Percentiles rank a stretch among this genome's conserved stretches.
phyloP scores from a whole-genome alignment of 805 yeast species.

The Starmerella scarabaei region DNA sequence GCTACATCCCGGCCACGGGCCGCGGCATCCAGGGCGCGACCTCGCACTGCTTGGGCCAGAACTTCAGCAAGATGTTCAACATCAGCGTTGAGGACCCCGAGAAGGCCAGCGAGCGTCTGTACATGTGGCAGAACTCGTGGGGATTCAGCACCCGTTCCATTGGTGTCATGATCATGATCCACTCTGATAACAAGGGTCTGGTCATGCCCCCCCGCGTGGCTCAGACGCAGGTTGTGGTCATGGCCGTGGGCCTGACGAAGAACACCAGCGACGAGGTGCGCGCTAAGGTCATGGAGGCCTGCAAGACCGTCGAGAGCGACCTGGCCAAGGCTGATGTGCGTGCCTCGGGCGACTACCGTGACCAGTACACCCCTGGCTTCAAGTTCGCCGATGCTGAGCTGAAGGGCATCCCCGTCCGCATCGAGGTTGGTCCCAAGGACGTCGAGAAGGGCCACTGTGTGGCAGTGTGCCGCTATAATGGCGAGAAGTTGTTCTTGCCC shows the following conservation, averaged over 20 bases:
- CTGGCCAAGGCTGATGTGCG: conserved; percentile 55
- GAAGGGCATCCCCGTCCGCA: conserved; percentile 85
- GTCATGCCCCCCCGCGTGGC: conserved; percentile 97
- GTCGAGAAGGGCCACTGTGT: conserved; percentile 63
- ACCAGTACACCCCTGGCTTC: conserved; percentile 96
- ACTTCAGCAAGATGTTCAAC: conserved; percentile 97
- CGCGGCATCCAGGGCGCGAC: conserved; percentile 99
- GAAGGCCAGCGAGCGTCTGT: conserved; percentile 77
- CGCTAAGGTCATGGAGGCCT: conserved; percentile 53
- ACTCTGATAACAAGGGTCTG: conserved; percentile 95
- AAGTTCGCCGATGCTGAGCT: conserved; percentile 95
- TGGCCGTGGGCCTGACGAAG: conserved; percentile 89
- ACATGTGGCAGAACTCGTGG: conserved; percentile 97
- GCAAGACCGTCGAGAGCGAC: conserved; percentile 51
- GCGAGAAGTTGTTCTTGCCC: conserved; percentile 56
- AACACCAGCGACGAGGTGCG: conserved; percentile 71
- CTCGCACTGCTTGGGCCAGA: conserved; percentile 93
- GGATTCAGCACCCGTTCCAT: conserved; percentile 96
- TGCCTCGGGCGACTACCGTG: conserved; percentile 77
- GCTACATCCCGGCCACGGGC: conserved; percentile 95
- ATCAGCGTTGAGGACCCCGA: conserved; percentile 92
- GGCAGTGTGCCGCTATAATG: conserved; percentile 87
- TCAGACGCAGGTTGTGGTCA: conserved; percentile 76
- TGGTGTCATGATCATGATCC: conserved; percentile 99
- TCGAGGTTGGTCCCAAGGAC: conserved; percentile 96